These are phyloP conservation scores for Liriodendron chinense DNA, from an alignment of 164 flowering plant species.

Conservation along the genomic window DNA sequence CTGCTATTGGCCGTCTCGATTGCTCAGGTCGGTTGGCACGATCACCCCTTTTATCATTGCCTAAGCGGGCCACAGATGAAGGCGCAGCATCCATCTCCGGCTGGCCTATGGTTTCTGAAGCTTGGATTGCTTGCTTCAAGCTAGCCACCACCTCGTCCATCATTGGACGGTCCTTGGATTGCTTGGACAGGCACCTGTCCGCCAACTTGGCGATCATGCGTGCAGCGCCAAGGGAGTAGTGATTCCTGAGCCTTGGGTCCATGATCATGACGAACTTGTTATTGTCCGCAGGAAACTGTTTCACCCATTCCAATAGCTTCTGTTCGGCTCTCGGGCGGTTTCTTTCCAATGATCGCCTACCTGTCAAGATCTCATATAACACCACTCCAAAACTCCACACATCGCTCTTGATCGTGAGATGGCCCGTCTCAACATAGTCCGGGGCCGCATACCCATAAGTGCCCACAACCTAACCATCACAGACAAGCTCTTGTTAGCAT, in stretches of 20 bases:
- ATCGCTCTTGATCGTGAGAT: conserved; percentile 67
- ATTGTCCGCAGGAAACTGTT: conserved; percentile 65
- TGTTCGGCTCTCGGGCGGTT: conserved; percentile 62
- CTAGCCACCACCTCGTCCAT: conserved; percentile 68
- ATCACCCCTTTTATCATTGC: conserved; percentile 12
- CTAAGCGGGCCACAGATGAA: conserved; percentile 8
- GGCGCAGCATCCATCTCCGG: conserved; percentile 12
- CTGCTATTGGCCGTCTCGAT: conserved; percentile 38
- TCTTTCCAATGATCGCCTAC: conserved; percentile 66
- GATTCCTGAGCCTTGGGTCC: conserved; percentile 59
- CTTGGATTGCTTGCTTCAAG: conserved; percentile 51
- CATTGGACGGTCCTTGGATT: conserved; percentile 58
- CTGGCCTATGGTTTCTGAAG: conserved; percentile 20
- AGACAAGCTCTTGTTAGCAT: neutral
- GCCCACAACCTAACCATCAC: conserved; percentile 64
- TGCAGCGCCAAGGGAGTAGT: conserved; percentile 54
- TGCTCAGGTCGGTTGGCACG: conserved; percentile 13
- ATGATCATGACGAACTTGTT: conserved; percentile 64
- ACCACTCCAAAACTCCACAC: conserved; percentile 91
- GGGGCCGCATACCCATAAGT: conserved; percentile 96
- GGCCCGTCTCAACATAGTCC: conserved; percentile 80
- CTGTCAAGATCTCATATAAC: conserved; percentile 79
- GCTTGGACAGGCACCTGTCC: conserved; percentile 60
- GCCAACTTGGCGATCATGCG: conserved; percentile 67
- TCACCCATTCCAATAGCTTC: conserved; percentile 91